Base-by-base conservation (phyloP, 768 basidiomycete genomes). In the Phaeotremella fagi region DNA sequence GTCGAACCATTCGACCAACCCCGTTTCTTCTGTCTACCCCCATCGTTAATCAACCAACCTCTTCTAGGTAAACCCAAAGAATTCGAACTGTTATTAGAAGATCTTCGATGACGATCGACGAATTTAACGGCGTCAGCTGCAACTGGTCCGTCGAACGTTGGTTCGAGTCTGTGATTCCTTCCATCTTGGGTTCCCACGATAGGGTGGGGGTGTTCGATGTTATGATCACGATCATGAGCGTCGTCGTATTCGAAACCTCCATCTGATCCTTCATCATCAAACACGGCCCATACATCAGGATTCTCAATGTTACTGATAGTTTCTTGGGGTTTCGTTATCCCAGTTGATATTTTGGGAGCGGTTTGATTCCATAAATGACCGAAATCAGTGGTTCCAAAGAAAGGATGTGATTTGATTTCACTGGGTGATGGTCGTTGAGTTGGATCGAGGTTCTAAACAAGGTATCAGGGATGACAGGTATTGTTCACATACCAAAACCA, bases 401-500 rank as follows among this genome's bases (percentile, higher is more conserved):
- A 74, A 3, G 66, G 63, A 45, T 74, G 68, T 4, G 55, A 46
- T 57, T 71, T 72, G 60, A 74, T 67, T 15, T 64, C 60, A 1
- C 59, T 50, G 1, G 63, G 52, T 5, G 63, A 56, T 5, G 66
- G 71, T 4, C 72, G 63, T 25, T 56, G 55, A 1, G 52, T 33
- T 0, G 72, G 72, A 26, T 74, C 71, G 16, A 74, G 67, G 45
- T 70, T 66, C 69, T 72, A 38, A 4, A 18, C n/a, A n/a, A 41
- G 11, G 38, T 16, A 16, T 16, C 31, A 25, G 31, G 16, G 46
- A 15, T 18, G 33, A n/a, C 29, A 11, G 16, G 38, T 45, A 15
- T 11, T 18, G 23, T 25, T 45, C 4, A 75, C 81, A 52, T 42
- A 94, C 90, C 60, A 99, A 76, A 3, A 98, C 80, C 51, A 79